Evolutionary conservation across 768 basidiomycete species (phyloP).

Genomic region (Strobilomyces dryophilus): DNA sequence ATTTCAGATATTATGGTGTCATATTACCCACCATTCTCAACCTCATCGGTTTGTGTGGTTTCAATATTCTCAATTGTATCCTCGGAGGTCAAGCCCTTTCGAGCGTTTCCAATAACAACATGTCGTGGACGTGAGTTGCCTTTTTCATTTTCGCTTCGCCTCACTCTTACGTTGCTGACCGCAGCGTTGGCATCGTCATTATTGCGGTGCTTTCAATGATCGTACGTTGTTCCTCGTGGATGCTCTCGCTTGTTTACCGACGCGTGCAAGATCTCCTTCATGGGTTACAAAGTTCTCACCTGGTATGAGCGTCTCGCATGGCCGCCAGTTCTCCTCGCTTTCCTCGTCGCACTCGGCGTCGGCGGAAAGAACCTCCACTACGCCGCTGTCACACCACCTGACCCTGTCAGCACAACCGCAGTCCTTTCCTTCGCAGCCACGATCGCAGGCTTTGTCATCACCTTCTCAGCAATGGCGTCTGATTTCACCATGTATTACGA

Average conservation of each 20-base stretch:
- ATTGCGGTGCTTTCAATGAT: constrained; percentile 65
- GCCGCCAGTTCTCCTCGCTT: constrained; percentile 75
- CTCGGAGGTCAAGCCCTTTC: constrained; percentile 66
- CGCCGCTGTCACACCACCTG: constrained; percentile 40
- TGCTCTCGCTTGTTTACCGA: background rate
- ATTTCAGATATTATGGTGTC: constrained; percentile 49
- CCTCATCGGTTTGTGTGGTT: constrained; percentile 57
- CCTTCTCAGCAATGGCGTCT: constrained; percentile 56
- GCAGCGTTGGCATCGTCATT: constrained; percentile 78
- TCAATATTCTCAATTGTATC: constrained; percentile 63
- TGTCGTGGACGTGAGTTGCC: constrained; percentile 47
- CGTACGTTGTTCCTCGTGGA: constrained; percentile 29
- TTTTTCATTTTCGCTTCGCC: constrained; percentile 2
- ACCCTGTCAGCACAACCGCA: constrained; percentile 49
- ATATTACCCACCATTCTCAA: constrained; percentile 53
- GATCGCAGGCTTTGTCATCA: constrained; percentile 69
- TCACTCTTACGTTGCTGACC: constrained; percentile 3
- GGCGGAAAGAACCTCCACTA: constrained; percentile 64
- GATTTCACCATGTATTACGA: constrained; percentile 75
- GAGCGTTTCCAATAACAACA: constrained; percentile 44
- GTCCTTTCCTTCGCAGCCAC: constrained; percentile 67
- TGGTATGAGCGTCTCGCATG: constrained; percentile 74
- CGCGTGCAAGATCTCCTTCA: constrained; percentile 51
- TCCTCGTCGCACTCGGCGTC: constrained; percentile 66
- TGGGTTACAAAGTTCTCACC: constrained; percentile 60